Base-by-base conservation (phyloP, 257 asterid species). In the Galeopsis tetrahit region DNA sequence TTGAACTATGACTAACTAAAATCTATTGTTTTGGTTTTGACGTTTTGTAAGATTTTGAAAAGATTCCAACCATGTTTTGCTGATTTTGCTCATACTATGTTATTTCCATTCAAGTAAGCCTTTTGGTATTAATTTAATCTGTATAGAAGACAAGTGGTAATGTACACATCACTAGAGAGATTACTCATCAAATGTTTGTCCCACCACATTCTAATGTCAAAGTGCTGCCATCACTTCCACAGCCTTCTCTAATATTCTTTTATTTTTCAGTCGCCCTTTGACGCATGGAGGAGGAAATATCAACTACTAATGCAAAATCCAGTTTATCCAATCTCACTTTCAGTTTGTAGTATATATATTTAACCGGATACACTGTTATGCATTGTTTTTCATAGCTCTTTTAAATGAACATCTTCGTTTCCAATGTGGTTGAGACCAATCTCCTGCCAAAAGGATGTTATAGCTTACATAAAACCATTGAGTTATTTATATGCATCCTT, bases 121-220 rank as follows among this genome's bases (percentile, higher is more conserved):
- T n/a, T 59, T 33, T 59, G 21, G 40, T 11, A 9, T 9, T 70
- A 70, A 32, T 44, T 43, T 59, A 15, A 43, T 70, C 38, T 59
- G 6, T 34, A 44, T 14, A 42, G 58, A 32, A 42, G 48, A 58
- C 7, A 38, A 33, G 21, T 32, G 38, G 57, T 57, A 21, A 42
- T 58, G 48, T 42, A 40, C 34, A 40, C 34, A 42, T 70, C 8
- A 42, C 21, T 48, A 4, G 15, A 28, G 32, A 39, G 14, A 69
- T 63, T 53, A 38, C 65, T 32, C 56, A 17, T 17, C 6, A 38
- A 38, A 39, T 55, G 56, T 21, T 7, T 7, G 31, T 38, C 49
- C 40, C 4, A 52, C 33, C 55, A 15, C 68, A 62, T 28, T 53
- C 40, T 52, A 21, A 21, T 53, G 42, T 39, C 53, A 53, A 52